phyloP scores from a whole-genome alignment of 2,329 filamentous ascomycete genomes.

The Paecilomyces sp. region DNA sequence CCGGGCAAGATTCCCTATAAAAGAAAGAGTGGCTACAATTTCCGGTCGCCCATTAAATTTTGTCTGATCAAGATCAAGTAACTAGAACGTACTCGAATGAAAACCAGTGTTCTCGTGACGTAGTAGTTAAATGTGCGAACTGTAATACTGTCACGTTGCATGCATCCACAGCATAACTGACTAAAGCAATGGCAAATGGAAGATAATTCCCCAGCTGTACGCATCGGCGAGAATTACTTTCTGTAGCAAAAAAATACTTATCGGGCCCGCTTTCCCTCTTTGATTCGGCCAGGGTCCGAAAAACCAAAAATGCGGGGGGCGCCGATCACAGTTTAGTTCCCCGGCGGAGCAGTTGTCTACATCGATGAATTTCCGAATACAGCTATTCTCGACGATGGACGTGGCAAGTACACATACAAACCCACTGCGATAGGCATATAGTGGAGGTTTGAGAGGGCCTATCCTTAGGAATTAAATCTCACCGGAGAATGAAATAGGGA shows the following conservation, averaged over 20 bases:
- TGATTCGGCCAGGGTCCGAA: neutral
- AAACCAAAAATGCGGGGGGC: neutral
- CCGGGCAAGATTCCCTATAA: neutral
- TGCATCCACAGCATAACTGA: neutral
- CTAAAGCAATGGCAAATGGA: neutral
- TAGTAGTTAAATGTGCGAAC: neutral
- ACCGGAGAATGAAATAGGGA: neutral
- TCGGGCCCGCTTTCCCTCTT: neutral
- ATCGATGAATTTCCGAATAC: neutral
- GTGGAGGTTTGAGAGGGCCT: too few relatives aligned
- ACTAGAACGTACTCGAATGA: neutral
- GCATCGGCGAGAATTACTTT: neutral
- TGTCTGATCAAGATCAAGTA: neutral
- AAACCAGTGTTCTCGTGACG: neutral
- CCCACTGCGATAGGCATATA: too few relatives aligned
- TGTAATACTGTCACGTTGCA: neutral
- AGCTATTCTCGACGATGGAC: too few relatives aligned
- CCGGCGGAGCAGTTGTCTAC: neutral
- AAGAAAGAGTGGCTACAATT: neutral
- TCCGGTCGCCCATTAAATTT: neutral
- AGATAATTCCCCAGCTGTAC: neutral
- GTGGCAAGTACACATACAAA: too few relatives aligned
- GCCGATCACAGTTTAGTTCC: neutral
- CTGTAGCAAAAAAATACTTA: neutral
- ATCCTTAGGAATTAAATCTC: neutral